Base-by-base conservation (phyloP, 345 rosid genomes). In the Pistacia atlantica region DNA sequence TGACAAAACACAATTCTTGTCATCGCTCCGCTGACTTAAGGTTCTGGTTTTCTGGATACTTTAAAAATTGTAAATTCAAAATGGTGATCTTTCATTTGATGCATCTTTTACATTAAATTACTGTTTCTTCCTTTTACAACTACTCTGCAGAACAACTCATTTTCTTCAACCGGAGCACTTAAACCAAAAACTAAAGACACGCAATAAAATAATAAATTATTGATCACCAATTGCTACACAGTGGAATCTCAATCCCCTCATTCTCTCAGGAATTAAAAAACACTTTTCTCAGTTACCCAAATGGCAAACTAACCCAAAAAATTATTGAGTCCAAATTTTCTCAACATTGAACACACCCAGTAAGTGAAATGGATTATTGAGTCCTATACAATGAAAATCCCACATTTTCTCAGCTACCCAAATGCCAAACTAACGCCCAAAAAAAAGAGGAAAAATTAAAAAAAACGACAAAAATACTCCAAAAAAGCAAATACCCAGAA, bases 401-500 rank as follows among this genome's bases (percentile, higher is more conserved):
- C 62, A 20, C 49, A 49, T 25, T n/a, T 65, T 6, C 46, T n/a
- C 46, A n/a, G 42, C 49, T 28, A 11, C 25, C 71, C 52, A 48
- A 78, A n/a, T 33, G 17, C 38, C 62, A 35, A 70, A 52, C 65
- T 16, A 49, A 28, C 56, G 35, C 51, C n/a, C n/a, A 60, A 48
- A 11, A 18, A 18, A 2, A 65, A 58, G 33, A 20, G 2, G 8
- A 60, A 16, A 17, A n/a, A 25, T 13, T 2, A 8, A 8, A 42
- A 1, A 42, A 42, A 7, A 42, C 46, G 6, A 5, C 46, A 42
- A 42, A 42, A 42, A 5, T 42, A 5, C 46, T 5, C 9, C 6
- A 42, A 42, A 60, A 65, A 17, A 63, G 64, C 31, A 8, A 71
- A 28, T 80, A 88, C 91, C 91, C 91, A 88, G 77, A 88, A 86